phyloP scores from a whole-genome alignment of 768 basidiomycete species.

The Lactifluus echinatus region DNA sequence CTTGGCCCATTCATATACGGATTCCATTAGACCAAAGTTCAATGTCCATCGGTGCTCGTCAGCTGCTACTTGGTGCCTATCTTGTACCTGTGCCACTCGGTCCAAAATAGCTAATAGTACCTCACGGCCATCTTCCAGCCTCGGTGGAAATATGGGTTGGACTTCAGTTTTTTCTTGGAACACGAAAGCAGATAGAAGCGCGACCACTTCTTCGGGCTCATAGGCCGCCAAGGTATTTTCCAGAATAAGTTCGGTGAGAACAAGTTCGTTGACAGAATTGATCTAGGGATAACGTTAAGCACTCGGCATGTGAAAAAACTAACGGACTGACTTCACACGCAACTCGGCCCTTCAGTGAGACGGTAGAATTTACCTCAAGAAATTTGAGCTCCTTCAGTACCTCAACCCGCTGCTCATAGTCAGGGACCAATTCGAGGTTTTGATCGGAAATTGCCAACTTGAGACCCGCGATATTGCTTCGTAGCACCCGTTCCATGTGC shows the following conservation, averaged over 20 bases:
- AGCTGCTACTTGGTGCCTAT: slow-evolving; percentile 64
- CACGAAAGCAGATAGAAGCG: slow-evolving; percentile 90
- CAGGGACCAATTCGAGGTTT: slow-evolving; percentile 91
- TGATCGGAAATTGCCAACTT: slow-evolving; percentile 90
- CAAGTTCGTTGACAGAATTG: slow-evolving; percentile 95
- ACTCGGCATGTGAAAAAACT: neutral
- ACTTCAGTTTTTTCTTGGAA: slow-evolving; percentile 97
- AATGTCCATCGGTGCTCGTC: slow-evolving; percentile 72
- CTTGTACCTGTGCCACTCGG: slow-evolving; percentile 71
- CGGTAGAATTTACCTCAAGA: slow-evolving; percentile 92
- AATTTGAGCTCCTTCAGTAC: slow-evolving; percentile 89
- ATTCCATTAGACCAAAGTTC: slow-evolving; percentile 90
- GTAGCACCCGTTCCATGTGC: slow-evolving; percentile 69
- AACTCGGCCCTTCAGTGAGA: slow-evolving; percentile 91
- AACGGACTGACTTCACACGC: slow-evolving; percentile 76
- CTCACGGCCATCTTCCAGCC: slow-evolving; percentile 72
- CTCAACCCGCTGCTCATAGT: slow-evolving; percentile 90
- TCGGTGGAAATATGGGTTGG: slow-evolving; percentile 73
- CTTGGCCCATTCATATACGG: slow-evolving; percentile 98
- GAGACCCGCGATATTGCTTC: slow-evolving; percentile 64
- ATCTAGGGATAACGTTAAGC: slow-evolving; percentile 47
- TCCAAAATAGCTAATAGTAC: slow-evolving; percentile 73
- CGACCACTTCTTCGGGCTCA: slow-evolving; percentile 94
- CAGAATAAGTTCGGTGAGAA: slow-evolving; percentile 92
- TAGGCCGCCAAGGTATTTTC: slow-evolving; percentile 89